phyloP scores from a whole-genome alignment of 495 filamentous ascomycete species.

The Tuber brumale region DNA sequence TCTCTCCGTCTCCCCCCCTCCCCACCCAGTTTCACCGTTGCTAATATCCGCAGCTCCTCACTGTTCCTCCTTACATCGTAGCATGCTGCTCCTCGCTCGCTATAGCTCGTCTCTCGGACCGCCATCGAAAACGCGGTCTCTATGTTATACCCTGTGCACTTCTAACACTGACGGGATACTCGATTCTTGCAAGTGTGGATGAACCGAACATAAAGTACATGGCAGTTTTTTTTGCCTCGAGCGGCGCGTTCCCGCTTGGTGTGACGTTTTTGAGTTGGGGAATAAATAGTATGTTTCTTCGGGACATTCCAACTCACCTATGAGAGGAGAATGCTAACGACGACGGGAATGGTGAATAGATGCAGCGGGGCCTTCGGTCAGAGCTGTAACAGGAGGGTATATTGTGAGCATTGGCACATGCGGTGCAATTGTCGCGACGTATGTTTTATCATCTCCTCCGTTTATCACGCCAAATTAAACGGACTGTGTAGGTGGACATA shows the following conservation, averaged over 20 bases:
- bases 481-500: conserved; percentile 48
- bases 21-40: neutral
- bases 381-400: conserved; percentile 51
- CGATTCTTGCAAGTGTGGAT: conserved; percentile 53
- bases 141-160: conserved; percentile 55
- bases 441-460: neutral
- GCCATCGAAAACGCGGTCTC: conserved; percentile 51
- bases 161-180: conserved; percentile 59
- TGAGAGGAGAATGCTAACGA: neutral
- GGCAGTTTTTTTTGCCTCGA: conserved; percentile 65
- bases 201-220: conserved; percentile 60
- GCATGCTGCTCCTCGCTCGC: conserved; percentile 55
- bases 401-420: conserved; percentile 53
- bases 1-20: neutral
- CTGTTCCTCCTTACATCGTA: conserved; percentile 63
- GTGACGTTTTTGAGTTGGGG: conserved; percentile 54
- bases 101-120: conserved; percentile 57
- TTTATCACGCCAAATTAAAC: neutral
- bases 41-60: conserved; percentile 53
- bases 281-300: conserved; percentile 45
- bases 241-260: conserved; percentile 65
- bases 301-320: too few relatives aligned
- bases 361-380: conserved; percentile 52
- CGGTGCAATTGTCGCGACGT: conserved; percentile 53
- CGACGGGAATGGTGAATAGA: conserved; percentile 29